Conservation (phyloP, 2,329 filamentous ascomycete genomes). For the Trichoderma atroviride region DNA sequence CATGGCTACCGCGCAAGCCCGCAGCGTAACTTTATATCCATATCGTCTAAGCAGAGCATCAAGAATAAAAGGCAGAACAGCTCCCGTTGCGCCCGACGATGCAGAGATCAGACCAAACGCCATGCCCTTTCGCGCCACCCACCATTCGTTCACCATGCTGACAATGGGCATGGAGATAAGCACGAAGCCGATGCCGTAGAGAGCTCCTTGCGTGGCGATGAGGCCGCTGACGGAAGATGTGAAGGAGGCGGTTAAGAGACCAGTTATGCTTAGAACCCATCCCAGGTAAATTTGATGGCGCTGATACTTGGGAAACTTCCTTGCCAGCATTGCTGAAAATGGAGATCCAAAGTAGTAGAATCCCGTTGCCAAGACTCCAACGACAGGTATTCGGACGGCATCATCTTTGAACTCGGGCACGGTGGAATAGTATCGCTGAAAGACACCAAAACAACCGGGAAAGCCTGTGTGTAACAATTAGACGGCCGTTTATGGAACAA, state of each 20-base stretch:
- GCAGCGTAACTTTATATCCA: conserved; percentile 43
- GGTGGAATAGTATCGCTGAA: conserved; percentile 36
- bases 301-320: conserved; percentile 32
- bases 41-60: conserved; percentile 42
- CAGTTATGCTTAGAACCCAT: conserved; percentile 45
- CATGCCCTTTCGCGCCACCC: conserved; percentile 43
- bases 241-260: conserved; percentile 42
- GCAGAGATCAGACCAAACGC: conserved; percentile 41
- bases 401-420: conserved; percentile 33
- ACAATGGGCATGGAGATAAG: conserved; percentile 44
- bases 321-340: conserved; percentile 31
- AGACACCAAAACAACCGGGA: conserved; percentile 36
- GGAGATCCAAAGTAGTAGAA: conserved; percentile 36
- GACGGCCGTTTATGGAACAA: neutral
- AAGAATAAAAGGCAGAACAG: conserved; percentile 44
- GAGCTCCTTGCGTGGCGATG: conserved; percentile 45
- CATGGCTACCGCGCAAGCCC: conserved; percentile 41
- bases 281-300: conserved; percentile 43
- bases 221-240: conserved; percentile 37
- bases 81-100: conserved; percentile 37
- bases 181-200: conserved; percentile 45
- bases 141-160: conserved; percentile 46
- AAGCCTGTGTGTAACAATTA: conserved; percentile 28
- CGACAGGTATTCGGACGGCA: conserved; percentile 31
- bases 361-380: conserved; percentile 35